Percentiles rank a stretch among this genome's conserved stretches.
Evolutionary conservation across 2,329 filamentous ascomycete genomes (phyloP).

Genomic region (Xylariaceae sp.): DNA sequence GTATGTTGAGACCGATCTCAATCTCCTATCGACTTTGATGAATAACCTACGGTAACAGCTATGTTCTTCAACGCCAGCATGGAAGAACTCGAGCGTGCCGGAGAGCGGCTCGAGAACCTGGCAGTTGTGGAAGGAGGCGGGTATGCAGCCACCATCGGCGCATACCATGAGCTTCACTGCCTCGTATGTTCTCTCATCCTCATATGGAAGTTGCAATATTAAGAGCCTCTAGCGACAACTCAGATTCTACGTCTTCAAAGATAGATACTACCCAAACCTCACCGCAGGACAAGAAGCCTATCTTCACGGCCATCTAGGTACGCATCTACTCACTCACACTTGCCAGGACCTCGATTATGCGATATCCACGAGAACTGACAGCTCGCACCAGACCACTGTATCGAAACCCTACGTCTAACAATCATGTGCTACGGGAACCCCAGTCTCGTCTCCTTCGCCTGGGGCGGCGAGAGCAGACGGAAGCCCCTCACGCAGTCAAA

Average conservation of each 20-base stretch:
- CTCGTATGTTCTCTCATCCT: not conserved
- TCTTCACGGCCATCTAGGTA: slow-evolving; percentile 14
- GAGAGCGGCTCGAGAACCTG: slow-evolving; percentile 1
- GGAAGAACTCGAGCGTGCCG: slow-evolving; percentile 8
- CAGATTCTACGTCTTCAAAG: slow-evolving; percentile 13
- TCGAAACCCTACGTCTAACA: slow-evolving; percentile 12
- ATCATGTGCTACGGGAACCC: slow-evolving; percentile 19
- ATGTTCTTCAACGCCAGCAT: slow-evolving; percentile 10
- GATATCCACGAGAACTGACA: not conserved
- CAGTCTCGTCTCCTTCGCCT: slow-evolving; percentile 8
- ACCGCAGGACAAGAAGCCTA: slow-evolving; percentile 6
- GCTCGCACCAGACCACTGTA: slow-evolving; percentile 11
- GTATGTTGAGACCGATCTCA: not conserved
- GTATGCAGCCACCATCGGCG: slow-evolving; percentile 13
- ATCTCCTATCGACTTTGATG: not conserved
- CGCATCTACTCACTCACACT: not conserved
- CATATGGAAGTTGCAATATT: not conserved
- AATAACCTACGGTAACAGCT: not conserved
- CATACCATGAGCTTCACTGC: slow-evolving; percentile 20
- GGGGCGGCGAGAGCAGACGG: not conserved
- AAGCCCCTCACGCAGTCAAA: slow-evolving; percentile 12
- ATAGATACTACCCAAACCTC: slow-evolving; percentile 17
- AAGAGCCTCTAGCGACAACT: slow-evolving; percentile 9
- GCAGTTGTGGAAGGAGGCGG: slow-evolving; percentile 6
- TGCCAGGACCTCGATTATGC: too few relatives aligned